Base-by-base conservation (phyloP, 441 rosid genomes). In the Bruguiera hainesii region DNA sequence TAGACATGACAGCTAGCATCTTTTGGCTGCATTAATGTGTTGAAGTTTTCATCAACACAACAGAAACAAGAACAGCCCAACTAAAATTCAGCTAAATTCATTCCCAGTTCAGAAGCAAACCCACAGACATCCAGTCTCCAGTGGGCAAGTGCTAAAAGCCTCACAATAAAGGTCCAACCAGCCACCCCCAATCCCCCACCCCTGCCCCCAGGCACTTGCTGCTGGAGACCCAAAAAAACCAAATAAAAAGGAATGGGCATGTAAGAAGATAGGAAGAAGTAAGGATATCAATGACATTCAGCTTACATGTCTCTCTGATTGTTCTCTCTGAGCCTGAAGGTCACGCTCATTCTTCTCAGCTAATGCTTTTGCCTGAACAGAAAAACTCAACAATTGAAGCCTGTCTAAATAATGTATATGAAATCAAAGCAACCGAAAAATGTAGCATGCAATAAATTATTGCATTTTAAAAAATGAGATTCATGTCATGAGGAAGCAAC, bases 311-410 rank as follows among this genome's bases (percentile, higher is more conserved):
- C 96, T 89, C 82, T 94, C 98, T 46, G 84, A 93, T 76, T 94
- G 98, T 1, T 94, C 98, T 70, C 89, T 85, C 78, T 87, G 97
- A 64, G 68, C 87, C 71, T 86, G 89, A 71, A 89, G 97, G 76
- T 93, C 98, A 16, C 97, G 89, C 63, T 91, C 80, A 80, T 93
- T 93, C 85, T 89, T 93, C 81, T 93, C 97, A 59, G 96, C 98
- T 63, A 93, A 72, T 63, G 97, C 98, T 80, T 87, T 91, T 46
- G 89, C 96, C 98, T 92, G 81, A 69, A 75, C 46, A 73, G 42
- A 67, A 56, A 64, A 53, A 66, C 57, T 59, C 63, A 65, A 20
- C 60, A 60, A 59, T 71, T 61, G 64, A 73, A 68, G 61, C 28
- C 42, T 4, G n/a, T 56, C 19, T 20, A 55, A 6, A 11, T 16